Evolutionary conservation across 2,329 filamentous ascomycete genomes (phyloP).

Genomic region (Aspergillus sp.): DNA sequence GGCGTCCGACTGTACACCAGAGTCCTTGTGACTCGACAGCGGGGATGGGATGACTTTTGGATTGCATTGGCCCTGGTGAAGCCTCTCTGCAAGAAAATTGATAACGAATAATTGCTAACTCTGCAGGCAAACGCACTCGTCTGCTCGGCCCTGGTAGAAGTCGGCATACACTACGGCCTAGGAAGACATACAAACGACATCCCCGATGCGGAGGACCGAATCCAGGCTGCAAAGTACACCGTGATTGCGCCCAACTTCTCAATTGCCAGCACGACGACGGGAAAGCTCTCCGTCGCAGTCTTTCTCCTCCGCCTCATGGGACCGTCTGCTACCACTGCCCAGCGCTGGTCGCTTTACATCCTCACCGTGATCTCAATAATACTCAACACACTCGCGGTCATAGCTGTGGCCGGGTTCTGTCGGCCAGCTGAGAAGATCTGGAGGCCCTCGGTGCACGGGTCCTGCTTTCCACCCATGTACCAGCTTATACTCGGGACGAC

Average conservation of each 20-base stretch:
- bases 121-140: constrained; percentile 17
- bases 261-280: constrained; percentile 21
- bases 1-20: constrained; percentile 13
- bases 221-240: constrained; percentile 21
- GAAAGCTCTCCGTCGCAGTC: constrained; percentile 24
- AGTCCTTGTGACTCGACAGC: constrained; percentile 2
- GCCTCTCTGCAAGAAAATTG: background rate
- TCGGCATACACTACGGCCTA: constrained; percentile 23
- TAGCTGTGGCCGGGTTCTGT: constrained; percentile 21
- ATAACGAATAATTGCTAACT: background rate
- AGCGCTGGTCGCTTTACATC: constrained; percentile 20
- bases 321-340: constrained; percentile 6
- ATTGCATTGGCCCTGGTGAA: constrained; percentile 16
- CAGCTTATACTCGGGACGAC: constrained; percentile 19
- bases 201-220: background rate
- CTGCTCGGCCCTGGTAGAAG: constrained; percentile 18
- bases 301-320: constrained; percentile 24
- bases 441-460: constrained; percentile 15
- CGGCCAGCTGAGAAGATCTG: constrained; percentile 19
- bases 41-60: constrained; percentile 21
- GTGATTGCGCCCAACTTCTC: constrained; percentile 23
- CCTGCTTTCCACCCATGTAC: constrained; percentile 19
- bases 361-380: constrained; percentile 21
- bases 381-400: constrained; percentile 20
- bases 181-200: constrained; percentile 22